Percentiles rank a stretch among this genome's conserved stretches.
Evolutionary conservation across 805 yeast genomes (phyloP).

Genomic region (Ogataea methylovora): DNA sequence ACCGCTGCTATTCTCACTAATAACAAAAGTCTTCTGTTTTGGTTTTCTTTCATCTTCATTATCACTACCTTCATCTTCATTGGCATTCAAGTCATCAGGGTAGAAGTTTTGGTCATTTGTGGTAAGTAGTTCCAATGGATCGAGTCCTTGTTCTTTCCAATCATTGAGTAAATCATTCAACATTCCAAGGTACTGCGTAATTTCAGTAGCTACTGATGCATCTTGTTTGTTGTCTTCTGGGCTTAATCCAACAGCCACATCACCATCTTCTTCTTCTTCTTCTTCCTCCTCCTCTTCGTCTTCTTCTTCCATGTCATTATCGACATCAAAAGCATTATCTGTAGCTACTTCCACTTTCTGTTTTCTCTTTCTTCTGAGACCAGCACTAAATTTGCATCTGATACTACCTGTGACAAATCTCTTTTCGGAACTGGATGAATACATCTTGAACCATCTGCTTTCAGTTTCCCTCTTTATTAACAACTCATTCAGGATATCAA

Average conservation of each 20-base stretch:
- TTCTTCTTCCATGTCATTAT: slow-evolving; percentile 3
- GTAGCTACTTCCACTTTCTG: not conserved
- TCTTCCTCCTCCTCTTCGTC: slow-evolving; percentile 11
- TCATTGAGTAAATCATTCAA: not conserved
- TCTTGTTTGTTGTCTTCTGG: not conserved
- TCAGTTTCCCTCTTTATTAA: slow-evolving; percentile 7
- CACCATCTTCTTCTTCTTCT: slow-evolving; percentile 13
- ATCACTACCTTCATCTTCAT: slow-evolving; percentile 5
- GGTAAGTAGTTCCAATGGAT: slow-evolving; percentile 8
- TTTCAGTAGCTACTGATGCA: not conserved
- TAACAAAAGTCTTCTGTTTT: not conserved
- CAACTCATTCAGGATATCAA: slow-evolving; percentile 13
- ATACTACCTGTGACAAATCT: slow-evolving; percentile 21
- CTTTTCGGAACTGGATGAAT: slow-evolving; percentile 17
- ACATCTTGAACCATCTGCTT: slow-evolving; percentile 14
- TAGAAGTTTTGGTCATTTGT: slow-evolving; percentile 16
- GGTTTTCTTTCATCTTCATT: slow-evolving; percentile 5
- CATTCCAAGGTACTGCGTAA: not conserved
- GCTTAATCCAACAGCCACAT: slow-evolving; percentile 1
- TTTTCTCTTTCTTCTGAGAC: slow-evolving; percentile 2
- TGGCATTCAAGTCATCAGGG: slow-evolving; percentile 4
- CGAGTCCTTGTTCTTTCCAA: slow-evolving; percentile 7
- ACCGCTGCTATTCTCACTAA: too few relatives aligned
- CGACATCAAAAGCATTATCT: not conserved
- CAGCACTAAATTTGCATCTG: slow-evolving; percentile 13